phyloP scores from a whole-genome alignment of 208 protist genomes.

The Trypanosoma rangeli region DNA sequence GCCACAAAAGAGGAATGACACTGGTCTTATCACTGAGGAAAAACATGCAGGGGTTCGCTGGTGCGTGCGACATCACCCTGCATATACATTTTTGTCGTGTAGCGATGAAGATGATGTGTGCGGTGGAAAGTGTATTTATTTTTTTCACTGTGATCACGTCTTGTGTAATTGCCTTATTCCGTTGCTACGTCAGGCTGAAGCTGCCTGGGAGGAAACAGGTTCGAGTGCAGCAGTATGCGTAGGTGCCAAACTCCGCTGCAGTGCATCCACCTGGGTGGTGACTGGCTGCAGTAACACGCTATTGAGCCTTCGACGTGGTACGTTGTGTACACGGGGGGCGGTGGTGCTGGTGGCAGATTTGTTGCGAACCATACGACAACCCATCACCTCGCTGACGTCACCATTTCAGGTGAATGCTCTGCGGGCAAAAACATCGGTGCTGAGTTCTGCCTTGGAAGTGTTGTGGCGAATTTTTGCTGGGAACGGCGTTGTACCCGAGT shows the following conservation, averaged over 20 bases:
- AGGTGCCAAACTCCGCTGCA: not conserved
- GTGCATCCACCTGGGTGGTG: slow-evolving; percentile 13
- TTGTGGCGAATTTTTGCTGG: not conserved
- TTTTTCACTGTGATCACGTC: slow-evolving; percentile 29
- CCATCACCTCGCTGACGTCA: not conserved
- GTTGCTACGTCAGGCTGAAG: not conserved
- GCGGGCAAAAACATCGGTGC: slow-evolving; percentile 14
- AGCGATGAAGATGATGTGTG: not conserved
- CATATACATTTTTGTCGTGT: slow-evolving; percentile 15
- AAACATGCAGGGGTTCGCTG: slow-evolving; percentile 13
- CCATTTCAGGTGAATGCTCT: slow-evolving; percentile 5
- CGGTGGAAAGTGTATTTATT: slow-evolving; percentile 9
- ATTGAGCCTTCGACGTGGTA: slow-evolving; percentile 22
- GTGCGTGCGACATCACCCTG: slow-evolving; percentile 14
- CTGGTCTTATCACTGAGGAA: not conserved
- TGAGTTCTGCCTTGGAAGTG: slow-evolving; percentile 21
- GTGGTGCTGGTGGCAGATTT: slow-evolving; percentile 9
- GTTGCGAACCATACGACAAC: not conserved
- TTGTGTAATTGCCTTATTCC: slow-evolving; percentile 9
- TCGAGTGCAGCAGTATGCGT: not conserved
- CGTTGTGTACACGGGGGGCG: slow-evolving; percentile 16
- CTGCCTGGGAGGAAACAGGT: slow-evolving; percentile 3
- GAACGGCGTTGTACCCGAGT: slow-evolving; percentile 1
- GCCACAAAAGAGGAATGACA: not conserved
- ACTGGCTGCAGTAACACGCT: slow-evolving; percentile 8